Evolutionary conservation across 768 basidiomycete genomes (phyloP).

Genomic region (Kondoa subrosea): DNA sequence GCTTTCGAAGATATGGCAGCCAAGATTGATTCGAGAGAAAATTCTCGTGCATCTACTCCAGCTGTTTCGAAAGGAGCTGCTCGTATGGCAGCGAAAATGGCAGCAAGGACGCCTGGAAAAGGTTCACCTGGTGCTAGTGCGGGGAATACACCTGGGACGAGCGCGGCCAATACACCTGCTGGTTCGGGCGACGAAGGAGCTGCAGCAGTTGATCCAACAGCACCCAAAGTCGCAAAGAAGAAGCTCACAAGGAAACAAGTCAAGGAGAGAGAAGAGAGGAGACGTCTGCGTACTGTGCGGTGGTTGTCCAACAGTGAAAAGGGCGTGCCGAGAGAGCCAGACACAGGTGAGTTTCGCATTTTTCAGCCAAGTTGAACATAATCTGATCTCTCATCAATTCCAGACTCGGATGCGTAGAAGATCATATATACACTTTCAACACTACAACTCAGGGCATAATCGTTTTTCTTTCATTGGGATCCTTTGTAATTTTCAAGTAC

Average conservation of each 20-base stretch:
- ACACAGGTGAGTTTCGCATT: not conserved
- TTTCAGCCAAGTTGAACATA: not conserved
- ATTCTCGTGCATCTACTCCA: conserved; percentile 55
- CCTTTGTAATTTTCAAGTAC: no score
- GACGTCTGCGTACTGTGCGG: conserved; percentile 36
- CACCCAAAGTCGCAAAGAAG: conserved; percentile 57
- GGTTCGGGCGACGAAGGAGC: conserved; percentile 27
- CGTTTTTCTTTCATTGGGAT: no score
- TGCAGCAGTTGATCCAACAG: conserved; percentile 28
- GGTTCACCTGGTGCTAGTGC: conserved; percentile 30
- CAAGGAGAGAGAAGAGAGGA: conserved; percentile 74
- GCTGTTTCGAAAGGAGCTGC: conserved; percentile 53
- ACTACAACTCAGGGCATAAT: no score
- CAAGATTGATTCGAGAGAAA: conserved; percentile 41
- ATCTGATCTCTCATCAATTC: not conserved
- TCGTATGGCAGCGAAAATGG: conserved; percentile 33
- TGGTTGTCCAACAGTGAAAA: conserved; percentile 1
- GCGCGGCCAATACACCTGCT: conserved; percentile 27
- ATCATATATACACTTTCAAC: no score
- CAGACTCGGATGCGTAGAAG: not conserved
- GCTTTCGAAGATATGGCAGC: conserved; percentile 49
- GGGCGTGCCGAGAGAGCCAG: not conserved
- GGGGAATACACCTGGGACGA: conserved; percentile 26
- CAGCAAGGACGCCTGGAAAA: conserved; percentile 47
- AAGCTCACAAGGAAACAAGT: conserved; percentile 74